phyloP scores from a whole-genome alignment of 306 rosid species.

The Medicago truncatula region MtrunA17r5.0-ANR NC_053046.1:38088001-38088500 shows the following conservation, averaged over 20 bases:
- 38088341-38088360: background rate
- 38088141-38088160: too few species aligned
- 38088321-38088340: background rate
- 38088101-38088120: background rate
- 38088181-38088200: background rate
- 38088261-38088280: conserved; percentile 40
- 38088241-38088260: background rate
- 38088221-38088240: background rate
- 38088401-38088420: background rate
- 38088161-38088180: background rate
- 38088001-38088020: conserved; percentile 34
- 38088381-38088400: conserved; percentile 1
- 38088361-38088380: conserved; percentile 14
- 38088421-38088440: background rate
- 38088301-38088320: background rate
- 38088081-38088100: background rate
- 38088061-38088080: conserved; percentile 3
- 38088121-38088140: background rate
- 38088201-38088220: background rate
- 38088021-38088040: conserved; percentile 21
- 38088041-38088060: background rate
- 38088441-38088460: background rate
- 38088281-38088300: conserved; percentile 12
- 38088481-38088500: conserved; percentile 21
- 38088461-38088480: conserved; percentile 6